Base-by-base conservation (phyloP, 2,329 filamentous ascomycete species). In the Macrophomina pseudophaseolina region DNA sequence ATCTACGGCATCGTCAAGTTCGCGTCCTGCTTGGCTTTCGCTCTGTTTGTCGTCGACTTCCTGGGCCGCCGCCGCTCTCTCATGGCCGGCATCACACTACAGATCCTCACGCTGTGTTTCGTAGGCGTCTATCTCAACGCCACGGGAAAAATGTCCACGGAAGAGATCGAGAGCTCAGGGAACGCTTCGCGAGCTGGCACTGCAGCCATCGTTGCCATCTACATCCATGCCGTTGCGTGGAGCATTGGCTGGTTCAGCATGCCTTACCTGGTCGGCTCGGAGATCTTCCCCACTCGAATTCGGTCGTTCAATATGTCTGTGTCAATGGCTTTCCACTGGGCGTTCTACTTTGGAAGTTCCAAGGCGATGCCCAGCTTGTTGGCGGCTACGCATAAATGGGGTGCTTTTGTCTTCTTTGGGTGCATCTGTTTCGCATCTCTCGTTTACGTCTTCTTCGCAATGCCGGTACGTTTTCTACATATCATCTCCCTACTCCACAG, bases 231-330 rank as follows among this genome's bases (percentile, higher is more conserved):
- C 8, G 72, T 82, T 5, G 80, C 77, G 0, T 83, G 80, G 80
- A 80, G 80, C 0, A 79, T 84, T n/a, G 81, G 82, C 0, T 83
- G 80, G 80, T 82, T 82, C 68, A 77, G 75, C 0, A 80, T 82
- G 14, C 80, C 81, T 4, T 83, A 83, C 62, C 71, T 82, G 2
- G 75, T 83, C n/a, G 80, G 78, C 2, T 78, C 81, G 0, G 81
- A 84, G 69, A 77, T 82, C 0, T 82, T 82, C 38, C 81, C 80
- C 16, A 54, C 32, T 3, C 30, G 52, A 2, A 49, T 69, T 11
- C 66, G 60, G 23, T 54, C 52, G 4, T 38, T 54, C 52, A 54
- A 54, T 32, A 16, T 54, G 16, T 54, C 52, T 0, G 3, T 54
- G 4, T 54, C 52, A 2, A 54, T 54, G 52, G 79, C 78, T 16